phyloP scores from a whole-genome alignment of 2,329 filamentous ascomycete genomes.

The Tolypocladium cylindrosporum region DNA sequence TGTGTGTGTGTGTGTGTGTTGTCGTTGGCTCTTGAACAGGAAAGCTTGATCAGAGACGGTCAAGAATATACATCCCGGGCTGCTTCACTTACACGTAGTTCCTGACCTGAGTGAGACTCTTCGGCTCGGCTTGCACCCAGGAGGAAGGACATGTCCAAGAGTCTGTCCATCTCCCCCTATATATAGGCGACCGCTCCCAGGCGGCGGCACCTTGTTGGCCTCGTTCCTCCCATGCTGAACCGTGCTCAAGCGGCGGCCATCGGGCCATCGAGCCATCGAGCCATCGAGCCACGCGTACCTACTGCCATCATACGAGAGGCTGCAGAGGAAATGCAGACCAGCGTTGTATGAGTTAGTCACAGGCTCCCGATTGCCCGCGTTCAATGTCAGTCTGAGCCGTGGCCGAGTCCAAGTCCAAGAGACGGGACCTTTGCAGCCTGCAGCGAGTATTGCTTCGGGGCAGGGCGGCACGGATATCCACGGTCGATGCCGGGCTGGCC shows the following conservation, averaged over 20 bases:
- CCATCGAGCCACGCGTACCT: not conserved
- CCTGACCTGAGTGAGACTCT: no score
- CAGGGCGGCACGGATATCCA: not conserved
- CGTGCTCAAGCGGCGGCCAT: not conserved
- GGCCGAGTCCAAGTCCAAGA: not conserved
- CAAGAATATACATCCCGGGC: not conserved
- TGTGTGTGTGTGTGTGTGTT: not conserved
- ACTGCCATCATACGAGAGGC: not conserved
- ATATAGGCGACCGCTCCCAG: not conserved
- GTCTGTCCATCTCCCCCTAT: not conserved
- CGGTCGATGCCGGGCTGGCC: not conserved
- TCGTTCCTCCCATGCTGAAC: not conserved
- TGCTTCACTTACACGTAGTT: not conserved
- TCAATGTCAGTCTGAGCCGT: not conserved
- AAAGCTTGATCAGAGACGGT: not conserved
- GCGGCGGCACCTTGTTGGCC: not conserved
- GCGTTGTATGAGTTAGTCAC: not conserved
- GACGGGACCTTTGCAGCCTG: not conserved
- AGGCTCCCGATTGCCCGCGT: not conserved
- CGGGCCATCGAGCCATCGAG: not conserved
- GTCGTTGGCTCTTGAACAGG: not conserved
- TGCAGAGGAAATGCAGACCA: not conserved
- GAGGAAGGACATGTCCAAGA: not conserved
- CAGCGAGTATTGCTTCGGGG: not conserved
- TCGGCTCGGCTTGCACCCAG: not conserved